Evolutionary conservation across 2,329 filamentous ascomycete genomes (phyloP), one percentile per base, ranked within the genome.

Genomic region (Xylariaceae sp.): DNA sequence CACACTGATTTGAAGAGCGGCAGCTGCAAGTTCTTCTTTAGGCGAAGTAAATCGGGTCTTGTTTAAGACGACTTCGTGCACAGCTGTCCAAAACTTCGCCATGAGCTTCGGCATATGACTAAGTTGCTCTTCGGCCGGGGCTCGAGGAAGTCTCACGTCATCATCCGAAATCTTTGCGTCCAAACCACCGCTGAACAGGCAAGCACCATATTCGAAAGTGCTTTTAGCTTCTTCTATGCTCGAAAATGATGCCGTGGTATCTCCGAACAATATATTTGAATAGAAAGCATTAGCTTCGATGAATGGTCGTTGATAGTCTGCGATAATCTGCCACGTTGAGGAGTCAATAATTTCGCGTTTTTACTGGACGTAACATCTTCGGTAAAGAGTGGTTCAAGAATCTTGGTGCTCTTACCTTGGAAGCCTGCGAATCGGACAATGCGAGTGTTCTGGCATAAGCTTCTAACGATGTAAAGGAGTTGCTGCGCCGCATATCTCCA

Each of bases 101-200:
- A 35, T 47, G 11, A 47, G 29, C 12, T 36, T 35, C 32, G 25
- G 22, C 16, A 44, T 35, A 14, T 44, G 40, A 22, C 45, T 39
- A 22, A 29, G 29, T 4, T 33, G 35, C 12, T 35, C 35, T 6
- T 44, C 11, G 11, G 23, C n/a, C 8, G 29, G 29, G 3, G 11
- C 35, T n/a, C 37, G 35, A 23, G 45, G 45, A 17, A 47, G 29
- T 20, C 40, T 35, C 4, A 40, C 35, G 19, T 29, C 34, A 22
- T 39, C 40, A 5, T 34, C 45, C 11, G 40, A 44, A 22, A 47
- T n/a, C 36, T 47, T 47, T 6, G 45, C 35, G 23, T 47, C 45
- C 8, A 44, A 40, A n/a, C 19, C 44, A 32, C 45, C 40, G 11
- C 45, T 47, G 11, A 47, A 47, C 19, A 47, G 10, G 34, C 45